Base-by-base conservation (phyloP, 2,329 filamentous ascomycete genomes). In the Cladophialophora psammophila region DNA sequence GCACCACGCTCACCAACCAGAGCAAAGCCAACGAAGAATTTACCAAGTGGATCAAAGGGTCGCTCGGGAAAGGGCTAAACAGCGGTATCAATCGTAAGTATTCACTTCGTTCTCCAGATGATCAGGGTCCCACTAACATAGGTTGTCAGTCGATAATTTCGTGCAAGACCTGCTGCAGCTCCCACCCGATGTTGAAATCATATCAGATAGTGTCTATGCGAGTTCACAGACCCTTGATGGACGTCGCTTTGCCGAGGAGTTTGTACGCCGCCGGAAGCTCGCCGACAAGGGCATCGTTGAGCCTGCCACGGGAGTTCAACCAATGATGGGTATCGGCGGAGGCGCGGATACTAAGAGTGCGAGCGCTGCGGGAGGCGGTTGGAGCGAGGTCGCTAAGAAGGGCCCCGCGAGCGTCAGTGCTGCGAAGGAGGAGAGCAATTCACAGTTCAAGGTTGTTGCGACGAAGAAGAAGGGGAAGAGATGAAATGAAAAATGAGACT, bases 361-460 rank as follows among this genome's bases (percentile, higher is more conserved):
- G 32, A 81, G 84, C 32, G 82, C 80, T 72, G 82, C 80, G 34
- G 82, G 84, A 34, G 89, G 91, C 63, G 94, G 94, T 20, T 99
- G 95, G 95, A 97, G 86, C 73, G 95, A 98, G 81, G 95, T 99
- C 60, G 95, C 95, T 1, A 98, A 98, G 89, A 97, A 97, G 85
- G 91, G 91, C 31, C 82, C 81, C 58, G 75, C 74, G 57, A 61
- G 40, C 18, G 81, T 82, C 64, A 77, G 78, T 57, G 83, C 50
- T 2, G 35, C 82, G 68, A 85, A 85, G 36, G 78, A 82, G 56
- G 78, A 81, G 73, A 77, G 77, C 76, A 78, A 76, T 69, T 80
- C 78, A 68, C 81, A 78, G 68, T 98, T 97, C 83, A 95, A 95
- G 84, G 92, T 98, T 61, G 94, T 98, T 10, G 88, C 92, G 13